A percentile compares a stretch with the other conserved stretches of the same genome.
phyloP scores from a whole-genome alignment of 768 basidiomycete species.

The Wakefieldia striispora region DNA sequence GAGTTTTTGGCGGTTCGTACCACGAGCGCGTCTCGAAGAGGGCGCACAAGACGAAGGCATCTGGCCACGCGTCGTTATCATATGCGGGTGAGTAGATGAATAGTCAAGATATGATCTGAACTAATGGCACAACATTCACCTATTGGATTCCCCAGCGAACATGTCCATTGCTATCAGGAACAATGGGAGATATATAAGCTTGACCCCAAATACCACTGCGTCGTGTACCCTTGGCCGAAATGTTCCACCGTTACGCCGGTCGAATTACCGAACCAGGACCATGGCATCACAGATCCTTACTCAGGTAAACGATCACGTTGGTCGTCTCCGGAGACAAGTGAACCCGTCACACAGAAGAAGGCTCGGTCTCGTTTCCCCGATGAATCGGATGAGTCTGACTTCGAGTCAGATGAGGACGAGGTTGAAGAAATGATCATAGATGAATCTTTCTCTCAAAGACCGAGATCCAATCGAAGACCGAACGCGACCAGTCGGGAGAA shows the following conservation, averaged over 20 bases:
- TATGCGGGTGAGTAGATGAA: slow-evolving; percentile 60
- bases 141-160: slow-evolving; percentile 37
- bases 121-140: slow-evolving; percentile 7
- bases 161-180: slow-evolving; percentile 58
- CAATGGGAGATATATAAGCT: slow-evolving; percentile 89
- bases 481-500: slow-evolving; percentile 32
- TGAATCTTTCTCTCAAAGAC: slow-evolving; percentile 21
- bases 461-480: slow-evolving; percentile 14
- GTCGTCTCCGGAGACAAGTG: slow-evolving; percentile 23
- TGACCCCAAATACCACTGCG: slow-evolving; percentile 70
- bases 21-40: slow-evolving; percentile 57
- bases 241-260: slow-evolving; percentile 23
- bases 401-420: slow-evolving; percentile 42
- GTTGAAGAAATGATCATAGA: slow-evolving; percentile 53
- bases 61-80: slow-evolving; percentile 65
- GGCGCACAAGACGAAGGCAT: slow-evolving; percentile 62
- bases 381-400: slow-evolving; percentile 21
- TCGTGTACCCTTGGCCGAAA: slow-evolving; percentile 45
- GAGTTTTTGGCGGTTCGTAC: slow-evolving; percentile 75
- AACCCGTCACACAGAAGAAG: slow-evolving; percentile 22
- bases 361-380: slow-evolving; percentile 22
- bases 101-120: neutral
- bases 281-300: slow-evolving; percentile 5
- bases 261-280: slow-evolving; percentile 10
- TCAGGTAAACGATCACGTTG: slow-evolving; percentile 29